phyloP scores from a whole-genome alignment of 192 early-diverging fungal genomes.

The Podila horticola region DNA sequence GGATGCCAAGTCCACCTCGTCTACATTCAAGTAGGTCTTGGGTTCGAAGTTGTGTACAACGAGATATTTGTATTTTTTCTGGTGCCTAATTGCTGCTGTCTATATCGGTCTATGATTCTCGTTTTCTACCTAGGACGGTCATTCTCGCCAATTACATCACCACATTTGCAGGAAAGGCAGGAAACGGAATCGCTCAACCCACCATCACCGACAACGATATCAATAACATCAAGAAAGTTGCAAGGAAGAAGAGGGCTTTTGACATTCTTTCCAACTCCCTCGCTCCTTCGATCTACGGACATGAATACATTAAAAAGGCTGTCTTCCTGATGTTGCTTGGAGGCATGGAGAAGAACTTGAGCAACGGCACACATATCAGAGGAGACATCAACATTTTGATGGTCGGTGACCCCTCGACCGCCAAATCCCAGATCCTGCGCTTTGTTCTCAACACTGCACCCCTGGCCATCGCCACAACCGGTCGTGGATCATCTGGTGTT shows the following conservation, averaged over 20 bases:
- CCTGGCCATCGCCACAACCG: slow-evolving; percentile 96
- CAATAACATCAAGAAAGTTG: slow-evolving; percentile 83
- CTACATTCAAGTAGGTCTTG: slow-evolving; percentile 78
- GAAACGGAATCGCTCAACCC: slow-evolving; percentile 78
- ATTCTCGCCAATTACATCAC: slow-evolving; percentile 89
- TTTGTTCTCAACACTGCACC: slow-evolving; percentile 96
- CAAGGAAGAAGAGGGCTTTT: slow-evolving; percentile 74
- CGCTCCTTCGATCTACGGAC: slow-evolving; percentile 91
- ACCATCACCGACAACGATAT: slow-evolving; percentile 87
- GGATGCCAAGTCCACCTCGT: slow-evolving; percentile 77
- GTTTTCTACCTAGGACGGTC: slow-evolving; percentile 72
- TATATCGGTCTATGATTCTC: not conserved
- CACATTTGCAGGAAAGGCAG: slow-evolving; percentile 73
- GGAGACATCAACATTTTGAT: slow-evolving; percentile 98
- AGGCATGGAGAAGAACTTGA: slow-evolving; percentile 93
- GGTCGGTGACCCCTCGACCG: slow-evolving; percentile 99
- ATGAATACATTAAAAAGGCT: slow-evolving; percentile 96
- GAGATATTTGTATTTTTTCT: not conserved
- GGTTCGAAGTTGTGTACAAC: not conserved
- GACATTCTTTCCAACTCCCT: slow-evolving; percentile 87
- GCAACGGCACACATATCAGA: slow-evolving; percentile 95
- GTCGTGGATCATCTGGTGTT: slow-evolving; percentile 95
- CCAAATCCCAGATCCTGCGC: slow-evolving; percentile 98
- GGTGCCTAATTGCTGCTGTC: not conserved
- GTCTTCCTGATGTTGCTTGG: slow-evolving; percentile 90